Base-by-base conservation (phyloP, 164 flowering plant species). In the Echeveria elegans region DNA sequence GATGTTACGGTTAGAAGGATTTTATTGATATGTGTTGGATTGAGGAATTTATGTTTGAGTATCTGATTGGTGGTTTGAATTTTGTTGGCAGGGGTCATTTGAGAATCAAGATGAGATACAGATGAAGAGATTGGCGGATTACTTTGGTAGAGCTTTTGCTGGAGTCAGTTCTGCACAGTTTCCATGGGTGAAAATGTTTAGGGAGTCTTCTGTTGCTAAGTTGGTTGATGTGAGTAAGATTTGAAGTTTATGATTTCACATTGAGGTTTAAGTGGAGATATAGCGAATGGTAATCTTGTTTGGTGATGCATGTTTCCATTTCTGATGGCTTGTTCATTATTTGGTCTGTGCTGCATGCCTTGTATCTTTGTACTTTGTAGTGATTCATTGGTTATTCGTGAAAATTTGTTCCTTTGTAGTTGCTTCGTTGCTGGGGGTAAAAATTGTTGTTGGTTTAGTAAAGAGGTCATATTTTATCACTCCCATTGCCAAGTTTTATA, bases 41-140 rank as follows among this genome's bases (percentile, higher is more conserved):
- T 24, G 66, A 32, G 45, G 4, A 0, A 5, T 63, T 40, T 16
- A n/a, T 23, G 66, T n/a, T 34, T 32, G 45, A 63, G 14, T 63
- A 15, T 36, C 37, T 34, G 37, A 34, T 34, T 34, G 37, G 37
- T 34, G 37, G 37, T 34, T 34, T 34, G 37, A 26, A 0, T 8
- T 15, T 65, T 29, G 14, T 43, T 28, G 62, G 26, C 61, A 86
- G 90, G 79, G 62, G 14, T 77, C 86, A 48, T 86, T 82, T 66
- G 85, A 79, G 64, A 26, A 72, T 11, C 80, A 82, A 68, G 82
- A 79, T 69, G 82, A 81, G 63, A 80, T 86, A 56, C 88, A 81
- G 72, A 65, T 86, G 66, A 86, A 81, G 86, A 68, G 90, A 37
- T 83, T 86, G 65, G 90, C 88, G 1, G 90, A 86, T 79, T 83